Percentiles rank a stretch among this genome's conserved stretches.
These are phyloP conservation scores for Colletotrichum musae DNA, from an alignment of 2,329 filamentous ascomycete genomes.

Conservation along the genomic window DNA sequence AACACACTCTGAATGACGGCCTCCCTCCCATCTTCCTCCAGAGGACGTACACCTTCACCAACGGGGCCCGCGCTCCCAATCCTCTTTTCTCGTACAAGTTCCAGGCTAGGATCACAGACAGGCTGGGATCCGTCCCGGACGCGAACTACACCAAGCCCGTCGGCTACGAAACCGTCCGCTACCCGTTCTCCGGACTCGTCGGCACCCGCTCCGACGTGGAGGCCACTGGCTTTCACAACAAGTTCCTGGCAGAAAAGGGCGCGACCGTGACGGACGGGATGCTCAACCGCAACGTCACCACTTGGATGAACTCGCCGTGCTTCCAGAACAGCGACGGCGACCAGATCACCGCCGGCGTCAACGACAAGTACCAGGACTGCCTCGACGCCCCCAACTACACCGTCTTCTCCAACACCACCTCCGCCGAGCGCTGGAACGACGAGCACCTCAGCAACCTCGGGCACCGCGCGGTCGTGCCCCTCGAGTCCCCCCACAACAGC, in stretches of 20 bases:
- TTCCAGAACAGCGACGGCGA: background rate
- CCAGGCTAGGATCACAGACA: slow-evolving; percentile 36
- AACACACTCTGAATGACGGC: background rate
- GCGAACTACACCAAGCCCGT: slow-evolving; percentile 42
- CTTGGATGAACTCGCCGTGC: slow-evolving; percentile 26
- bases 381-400: slow-evolving; percentile 51
- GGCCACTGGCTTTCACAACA: slow-evolving; percentile 35
- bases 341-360: slow-evolving; percentile 24
- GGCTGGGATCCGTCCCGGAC: slow-evolving; percentile 22
- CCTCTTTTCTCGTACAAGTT: slow-evolving; percentile 46
- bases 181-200: slow-evolving; percentile 46
- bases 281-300: slow-evolving; percentile 20
- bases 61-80: slow-evolving; percentile 30
- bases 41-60: background rate
- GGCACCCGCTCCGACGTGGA: slow-evolving; percentile 28
- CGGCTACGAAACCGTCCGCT: slow-evolving; percentile 45
- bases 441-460: slow-evolving; percentile 29
- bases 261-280: background rate
- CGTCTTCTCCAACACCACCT: slow-evolving; percentile 50
- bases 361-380: slow-evolving; percentile 40
- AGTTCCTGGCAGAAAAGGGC: background rate
- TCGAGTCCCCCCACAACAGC: slow-evolving; percentile 47
- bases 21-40: background rate
- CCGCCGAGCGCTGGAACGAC: slow-evolving; percentile 41
- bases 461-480: slow-evolving; percentile 38